Evolutionary conservation across 2,329 filamentous ascomycete species (phyloP), one percentile per base, ranked within the genome.

Genomic region (Xenosphaeropsis pyriputrescens): DNA sequence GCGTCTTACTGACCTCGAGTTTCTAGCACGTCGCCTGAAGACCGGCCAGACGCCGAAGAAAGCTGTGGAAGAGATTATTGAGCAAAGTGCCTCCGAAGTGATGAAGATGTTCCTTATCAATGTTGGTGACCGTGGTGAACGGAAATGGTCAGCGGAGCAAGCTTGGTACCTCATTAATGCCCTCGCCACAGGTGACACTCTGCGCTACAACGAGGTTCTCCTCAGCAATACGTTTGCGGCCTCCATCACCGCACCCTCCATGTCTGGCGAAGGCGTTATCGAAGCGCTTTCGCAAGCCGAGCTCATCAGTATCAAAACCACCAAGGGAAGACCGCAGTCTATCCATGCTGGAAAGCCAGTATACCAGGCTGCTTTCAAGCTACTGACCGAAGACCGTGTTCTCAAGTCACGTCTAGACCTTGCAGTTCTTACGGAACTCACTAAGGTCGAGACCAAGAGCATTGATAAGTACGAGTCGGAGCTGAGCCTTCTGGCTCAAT

Each of bases 1-100:
- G 2, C 83, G 91, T 3, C 69, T 98, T n/a, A 94, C 86, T 0
- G 91, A 98, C 52, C 76, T 98, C 15, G 89, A 96, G 54, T 93
- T 91, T 52, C 74, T 98, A 32, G 82, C 88, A n/a, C 76, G 89
- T 29, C 73, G 91, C 14, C 81, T 98, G 49, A 85, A 85, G 59
- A 76, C 81, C 1, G 89, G 91, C 13, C 86, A 95, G 56, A 80
- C 71, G 2, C 91, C 91, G 1, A 71, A 69, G 45, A 70, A 80
- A 47, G 91, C 91, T 2, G 79, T 95, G 2, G 67, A 76, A 16
- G 86, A 94, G 45, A 96, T 98, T 44, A 81, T 94, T 38, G 78
- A 85, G 39, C 85, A 94, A 53, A 82, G 81, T 14, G 83, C 86
- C 1, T 84, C 83, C 0, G 91, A 96, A 53, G 88, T 96, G 35